Evolutionary conservation across 345 rosid species (phyloP).

Genomic region (Salix suchowensis): DNA sequence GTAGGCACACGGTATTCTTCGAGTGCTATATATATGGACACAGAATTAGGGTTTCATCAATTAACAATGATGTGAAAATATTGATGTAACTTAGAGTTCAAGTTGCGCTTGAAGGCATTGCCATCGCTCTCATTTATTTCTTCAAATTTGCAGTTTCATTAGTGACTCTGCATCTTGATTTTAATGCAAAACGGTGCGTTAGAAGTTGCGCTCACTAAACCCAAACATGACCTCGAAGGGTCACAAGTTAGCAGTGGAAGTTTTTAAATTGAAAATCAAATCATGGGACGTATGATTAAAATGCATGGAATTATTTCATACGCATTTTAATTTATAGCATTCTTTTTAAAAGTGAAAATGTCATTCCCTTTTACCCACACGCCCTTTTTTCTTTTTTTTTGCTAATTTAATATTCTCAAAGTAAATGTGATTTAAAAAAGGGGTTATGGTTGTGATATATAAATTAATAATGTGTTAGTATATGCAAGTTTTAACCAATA

Average conservation of each 20-base stretch:
- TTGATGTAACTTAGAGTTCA: neutral
- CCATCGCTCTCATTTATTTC: neutral
- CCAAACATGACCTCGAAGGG: neutral
- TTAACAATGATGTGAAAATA: neutral
- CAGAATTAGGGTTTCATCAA: neutral
- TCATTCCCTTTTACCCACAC: too few relatives aligned
- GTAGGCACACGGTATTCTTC: neutral
- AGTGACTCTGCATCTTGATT: neutral
- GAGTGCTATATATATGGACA: neutral
- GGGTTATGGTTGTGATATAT: too few relatives aligned
- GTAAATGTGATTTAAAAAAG: too few relatives aligned
- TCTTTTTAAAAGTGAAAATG: too few relatives aligned
- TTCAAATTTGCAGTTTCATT: neutral
- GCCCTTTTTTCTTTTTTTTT: too few relatives aligned
- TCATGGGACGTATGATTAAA: neutral
- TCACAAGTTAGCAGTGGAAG: neutral
- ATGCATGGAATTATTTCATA: neutral
- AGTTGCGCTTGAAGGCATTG: neutral
- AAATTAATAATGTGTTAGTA: too few relatives aligned
- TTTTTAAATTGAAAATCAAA: neutral
- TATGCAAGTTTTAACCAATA: too few relatives aligned
- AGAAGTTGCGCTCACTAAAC: neutral
- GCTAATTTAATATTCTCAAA: too few relatives aligned
- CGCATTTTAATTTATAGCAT: neutral
- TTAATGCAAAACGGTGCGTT: neutral